Conservation (phyloP, 306 rosid species). For the Trifolium fragiferum region DNA sequence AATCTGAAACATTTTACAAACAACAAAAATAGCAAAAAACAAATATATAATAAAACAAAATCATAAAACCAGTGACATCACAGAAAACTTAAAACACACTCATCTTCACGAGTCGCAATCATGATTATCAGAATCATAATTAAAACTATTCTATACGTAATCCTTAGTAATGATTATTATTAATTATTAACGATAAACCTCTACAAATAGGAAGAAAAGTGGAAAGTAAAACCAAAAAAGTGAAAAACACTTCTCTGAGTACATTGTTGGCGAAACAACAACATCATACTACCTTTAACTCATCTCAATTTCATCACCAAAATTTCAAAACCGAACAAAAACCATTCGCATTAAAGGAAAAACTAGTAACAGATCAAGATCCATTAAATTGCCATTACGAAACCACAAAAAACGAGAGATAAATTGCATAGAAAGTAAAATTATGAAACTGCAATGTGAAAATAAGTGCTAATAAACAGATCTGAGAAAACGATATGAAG, state of each 20-base stretch:
- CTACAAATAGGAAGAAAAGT: constrained; percentile 2
- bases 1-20: constrained; percentile 25
- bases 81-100: constrained; percentile 31
- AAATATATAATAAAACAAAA: constrained; percentile 10
- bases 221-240: not conserved
- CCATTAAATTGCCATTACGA: constrained; percentile 2
- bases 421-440: not conserved
- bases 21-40: constrained; percentile 8
- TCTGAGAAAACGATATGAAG: constrained; percentile 47
- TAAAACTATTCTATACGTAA: constrained; percentile 4
- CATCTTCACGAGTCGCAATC: constrained; percentile 24
- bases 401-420: not conserved
- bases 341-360: constrained; percentile 18
- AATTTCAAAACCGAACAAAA: not conserved
- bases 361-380: constrained; percentile 61
- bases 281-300: not conserved
- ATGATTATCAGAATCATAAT: constrained; percentile 20
- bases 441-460: not conserved
- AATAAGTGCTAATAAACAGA: constrained; percentile 49
- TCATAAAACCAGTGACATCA: constrained; percentile 19
- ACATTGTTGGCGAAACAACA: not conserved
- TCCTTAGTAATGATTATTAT: not conserved
- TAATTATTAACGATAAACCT: constrained; percentile 1
- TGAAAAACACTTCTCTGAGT: not conserved
- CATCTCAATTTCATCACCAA: constrained; percentile 20